Evolutionary conservation across 2,329 filamentous ascomycete genomes (phyloP).

Genomic region (Blastomyces gilchristii): DNA sequence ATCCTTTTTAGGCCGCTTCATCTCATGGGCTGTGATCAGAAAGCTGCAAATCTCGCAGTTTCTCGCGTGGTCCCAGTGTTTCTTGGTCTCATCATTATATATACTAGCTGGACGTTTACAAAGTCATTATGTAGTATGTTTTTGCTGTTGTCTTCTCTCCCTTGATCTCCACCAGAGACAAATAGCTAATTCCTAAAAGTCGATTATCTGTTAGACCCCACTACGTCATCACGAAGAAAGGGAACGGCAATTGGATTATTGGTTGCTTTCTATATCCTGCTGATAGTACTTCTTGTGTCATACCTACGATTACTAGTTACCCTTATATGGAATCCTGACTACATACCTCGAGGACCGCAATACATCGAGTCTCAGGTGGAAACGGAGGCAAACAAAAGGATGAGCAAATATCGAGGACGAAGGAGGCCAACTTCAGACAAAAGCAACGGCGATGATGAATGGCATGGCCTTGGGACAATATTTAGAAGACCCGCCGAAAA

Average conservation of each 20-base stretch:
- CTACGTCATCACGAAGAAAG: conserved; percentile 32
- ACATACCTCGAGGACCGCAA: conserved; percentile 54
- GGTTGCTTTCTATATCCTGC: conserved; percentile 60
- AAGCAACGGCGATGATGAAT: conserved; percentile 21
- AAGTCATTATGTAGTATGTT: conserved; percentile 57
- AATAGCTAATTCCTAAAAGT: conserved; percentile 39
- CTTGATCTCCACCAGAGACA: background rate
- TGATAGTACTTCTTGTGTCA: conserved; percentile 54
- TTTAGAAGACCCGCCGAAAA: conserved; percentile 21
- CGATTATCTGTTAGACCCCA: conserved; percentile 55
- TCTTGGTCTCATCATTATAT: conserved; percentile 55
- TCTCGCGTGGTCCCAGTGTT: conserved; percentile 60
- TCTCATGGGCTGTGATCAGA: conserved; percentile 30
- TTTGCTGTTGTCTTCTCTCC: background rate
- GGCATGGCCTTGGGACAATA: conserved; percentile 15
- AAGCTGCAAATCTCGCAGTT: conserved; percentile 47
- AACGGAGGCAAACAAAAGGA: conserved; percentile 10
- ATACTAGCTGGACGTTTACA: conserved; percentile 61
- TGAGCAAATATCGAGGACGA: conserved; percentile 7
- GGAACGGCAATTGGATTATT: conserved; percentile 59
- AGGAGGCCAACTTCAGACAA: conserved; percentile 15
- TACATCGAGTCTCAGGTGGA: conserved; percentile 23
- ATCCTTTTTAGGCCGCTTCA: conserved; percentile 7
- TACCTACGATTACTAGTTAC: conserved; percentile 63
- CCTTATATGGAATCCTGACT: conserved; percentile 61